Evolutionary conservation across 345 rosid species (phyloP).

Genomic region (Moricandia arvensis): DNA sequence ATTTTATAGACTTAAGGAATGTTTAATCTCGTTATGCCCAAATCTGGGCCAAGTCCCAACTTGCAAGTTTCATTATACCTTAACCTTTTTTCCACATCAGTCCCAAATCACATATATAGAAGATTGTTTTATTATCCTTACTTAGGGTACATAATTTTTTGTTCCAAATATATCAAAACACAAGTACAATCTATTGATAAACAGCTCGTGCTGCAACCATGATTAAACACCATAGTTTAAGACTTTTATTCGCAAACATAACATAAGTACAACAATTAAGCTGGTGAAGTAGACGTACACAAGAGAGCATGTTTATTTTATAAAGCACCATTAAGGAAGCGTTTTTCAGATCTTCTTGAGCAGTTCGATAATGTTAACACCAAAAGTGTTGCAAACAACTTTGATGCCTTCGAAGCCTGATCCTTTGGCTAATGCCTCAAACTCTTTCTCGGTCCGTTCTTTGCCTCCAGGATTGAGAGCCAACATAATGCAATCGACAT

Average conservation of each 20-base stretch:
- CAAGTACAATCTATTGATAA: neutral
- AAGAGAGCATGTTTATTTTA: neutral
- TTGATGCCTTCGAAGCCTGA: conserved; percentile 34
- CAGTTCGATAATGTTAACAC: conserved; percentile 32
- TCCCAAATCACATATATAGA: neutral
- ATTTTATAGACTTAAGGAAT: too few relatives aligned
- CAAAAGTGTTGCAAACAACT: conserved; percentile 10
- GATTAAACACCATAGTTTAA: neutral
- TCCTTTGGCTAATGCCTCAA: conserved; percentile 28
- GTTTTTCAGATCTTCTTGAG: conserved; percentile 37
- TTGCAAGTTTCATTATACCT: too few relatives aligned
- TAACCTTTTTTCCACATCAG: neutral
- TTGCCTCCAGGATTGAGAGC: conserved; percentile 24
- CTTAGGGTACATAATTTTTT: neutral
- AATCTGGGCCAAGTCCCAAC: too few relatives aligned
- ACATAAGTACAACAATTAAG: neutral
- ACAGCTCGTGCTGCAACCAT: neutral
- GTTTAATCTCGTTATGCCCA: too few relatives aligned
- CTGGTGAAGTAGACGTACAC: neutral
- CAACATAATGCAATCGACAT: conserved; percentile 25
- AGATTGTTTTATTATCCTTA: neutral
- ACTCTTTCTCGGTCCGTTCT: conserved; percentile 40
- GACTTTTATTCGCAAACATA: neutral
- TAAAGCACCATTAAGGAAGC: neutral
- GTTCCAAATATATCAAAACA: neutral